Evolutionary conservation across 305 asterid genomes (phyloP).

Genomic region (Galium porrigens): DNA sequence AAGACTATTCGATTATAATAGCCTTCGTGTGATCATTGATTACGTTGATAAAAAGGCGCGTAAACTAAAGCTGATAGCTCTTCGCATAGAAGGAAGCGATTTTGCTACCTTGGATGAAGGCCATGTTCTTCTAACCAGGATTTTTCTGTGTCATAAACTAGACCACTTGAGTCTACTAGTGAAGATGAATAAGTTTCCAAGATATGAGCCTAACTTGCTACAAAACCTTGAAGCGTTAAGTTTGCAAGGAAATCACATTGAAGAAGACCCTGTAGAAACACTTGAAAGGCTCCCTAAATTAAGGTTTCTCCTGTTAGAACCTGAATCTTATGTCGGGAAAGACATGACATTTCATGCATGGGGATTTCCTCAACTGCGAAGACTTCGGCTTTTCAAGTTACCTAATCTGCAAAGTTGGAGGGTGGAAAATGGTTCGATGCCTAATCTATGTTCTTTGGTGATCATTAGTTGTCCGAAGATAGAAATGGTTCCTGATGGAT

Average conservation of each 20-base stretch:
- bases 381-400: constrained; percentile 1
- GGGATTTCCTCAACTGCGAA: constrained; percentile 17
- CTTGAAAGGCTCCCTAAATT: constrained; percentile 30
- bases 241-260: constrained; percentile 16
- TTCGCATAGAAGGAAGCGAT: neutral
- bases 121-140: neutral
- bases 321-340: constrained; percentile 18
- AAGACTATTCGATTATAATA: constrained; percentile 6
- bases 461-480: constrained; percentile 5
- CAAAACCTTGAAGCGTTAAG: neutral
- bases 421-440: constrained; percentile 16
- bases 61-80: neutral
- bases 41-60: constrained; percentile 16
- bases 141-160: neutral
- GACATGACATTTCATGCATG: constrained; percentile 14
- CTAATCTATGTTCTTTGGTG: neutral
- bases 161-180: neutral
- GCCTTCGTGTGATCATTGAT: neutral
- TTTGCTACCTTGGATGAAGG: neutral
- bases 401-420: neutral
- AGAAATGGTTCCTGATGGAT: constrained; percentile 21
- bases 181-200: neutral
- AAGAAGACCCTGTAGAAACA: constrained; percentile 29
- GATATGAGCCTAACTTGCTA: neutral
- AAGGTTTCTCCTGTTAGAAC: constrained; percentile 20